Evolutionary conservation across 1,284 basidiomycete species (phyloP).

Genomic region (Pseudozyma hubeiensis): DNA sequence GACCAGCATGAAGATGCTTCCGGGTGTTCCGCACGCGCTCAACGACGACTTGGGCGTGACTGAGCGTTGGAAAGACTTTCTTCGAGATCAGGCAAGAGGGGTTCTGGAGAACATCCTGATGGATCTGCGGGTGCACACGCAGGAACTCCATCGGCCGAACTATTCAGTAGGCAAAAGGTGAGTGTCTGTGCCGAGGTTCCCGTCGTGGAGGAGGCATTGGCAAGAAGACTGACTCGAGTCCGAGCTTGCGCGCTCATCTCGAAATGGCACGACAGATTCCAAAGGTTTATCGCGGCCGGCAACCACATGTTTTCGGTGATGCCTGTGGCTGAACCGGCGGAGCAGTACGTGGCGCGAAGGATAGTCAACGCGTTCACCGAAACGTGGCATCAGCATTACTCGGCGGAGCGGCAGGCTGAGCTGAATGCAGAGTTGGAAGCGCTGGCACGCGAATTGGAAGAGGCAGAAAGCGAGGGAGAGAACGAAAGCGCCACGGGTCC

Average conservation of each 20-base stretch:
- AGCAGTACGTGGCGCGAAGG: conserved; percentile 25
- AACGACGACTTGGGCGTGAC: conserved; percentile 17
- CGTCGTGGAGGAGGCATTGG: too few relatives aligned
- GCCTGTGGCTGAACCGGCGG: conserved; percentile 4
- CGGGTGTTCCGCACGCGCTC: conserved; percentile 14
- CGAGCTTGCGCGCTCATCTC: too few relatives aligned
- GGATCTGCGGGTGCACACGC: not conserved
- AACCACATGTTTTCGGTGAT: not conserved
- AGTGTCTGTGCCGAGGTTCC: not conserved
- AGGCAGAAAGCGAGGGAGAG: not conserved
- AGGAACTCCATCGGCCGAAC: not conserved
- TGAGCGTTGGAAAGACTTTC: conserved; percentile 12
- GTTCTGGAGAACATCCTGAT: not conserved
- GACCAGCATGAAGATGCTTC: conserved; percentile 12
- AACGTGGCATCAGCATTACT: not conserved
- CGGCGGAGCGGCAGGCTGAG: conserved; percentile 6
- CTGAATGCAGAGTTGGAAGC: conserved; percentile 4
- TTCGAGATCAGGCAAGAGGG: conserved; percentile 2
- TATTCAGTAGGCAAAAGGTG: not conserved
- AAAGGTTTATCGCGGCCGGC: conserved; percentile 6
- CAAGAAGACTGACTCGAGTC: too few relatives aligned
- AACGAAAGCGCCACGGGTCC: not conserved
- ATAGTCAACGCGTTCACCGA: conserved; percentile 24
- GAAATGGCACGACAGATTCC: conserved; percentile 6
- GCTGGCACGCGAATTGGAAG: not conserved